A percentile compares a stretch with the other conserved stretches of the same genome.
Evolutionary conservation across 2,329 filamentous ascomycete genomes (phyloP).

Genomic region (Fusarium graminum): DNA sequence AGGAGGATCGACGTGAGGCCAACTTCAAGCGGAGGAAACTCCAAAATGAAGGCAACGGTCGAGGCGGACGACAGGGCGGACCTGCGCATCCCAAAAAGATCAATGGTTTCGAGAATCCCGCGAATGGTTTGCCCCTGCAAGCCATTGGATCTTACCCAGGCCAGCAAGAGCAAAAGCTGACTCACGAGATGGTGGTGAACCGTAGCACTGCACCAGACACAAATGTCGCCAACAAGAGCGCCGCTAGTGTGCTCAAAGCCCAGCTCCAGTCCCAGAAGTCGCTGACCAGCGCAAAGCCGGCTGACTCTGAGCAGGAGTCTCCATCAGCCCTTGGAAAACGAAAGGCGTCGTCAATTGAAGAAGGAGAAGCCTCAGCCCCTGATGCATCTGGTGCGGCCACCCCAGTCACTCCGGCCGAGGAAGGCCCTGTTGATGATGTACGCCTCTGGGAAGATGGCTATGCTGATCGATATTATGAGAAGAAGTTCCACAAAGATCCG

Average conservation of each 20-base stretch:
- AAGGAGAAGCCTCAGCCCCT: slow-evolving; percentile 70
- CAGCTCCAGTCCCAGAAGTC: slow-evolving; percentile 70
- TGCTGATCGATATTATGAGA: slow-evolving; percentile 94
- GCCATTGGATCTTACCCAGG: slow-evolving; percentile 65
- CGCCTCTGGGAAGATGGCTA: slow-evolving; percentile 96
- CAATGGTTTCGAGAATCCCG: slow-evolving; percentile 54
- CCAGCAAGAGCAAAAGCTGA: slow-evolving; percentile 68
- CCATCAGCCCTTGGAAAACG: slow-evolving; percentile 76
- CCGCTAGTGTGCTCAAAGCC: slow-evolving; percentile 87
- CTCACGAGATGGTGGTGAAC: slow-evolving; percentile 90
- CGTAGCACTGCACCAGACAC: slow-evolving; percentile 74
- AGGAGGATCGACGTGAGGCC: slow-evolving; percentile 85
- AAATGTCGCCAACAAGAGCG: slow-evolving; percentile 91
- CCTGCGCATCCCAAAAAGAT: slow-evolving; percentile 36
- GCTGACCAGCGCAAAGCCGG: slow-evolving; percentile 31
- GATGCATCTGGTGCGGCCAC: slow-evolving; percentile 65
- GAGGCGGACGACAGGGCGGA: slow-evolving; percentile 40
- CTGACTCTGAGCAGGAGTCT: slow-evolving; percentile 53
- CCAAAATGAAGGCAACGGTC: slow-evolving; percentile 66
- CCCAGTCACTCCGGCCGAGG: slow-evolving; percentile 65
- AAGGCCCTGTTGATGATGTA: slow-evolving; percentile 82
- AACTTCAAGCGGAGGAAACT: slow-evolving; percentile 83
- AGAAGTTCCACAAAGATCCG: slow-evolving; percentile 90
- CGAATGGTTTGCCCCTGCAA: slow-evolving; percentile 51
- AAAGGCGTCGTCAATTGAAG: slow-evolving; percentile 78